phyloP scores from a whole-genome alignment of 192 early-diverging fungal species.

The Linnemannia exigua region DNA sequence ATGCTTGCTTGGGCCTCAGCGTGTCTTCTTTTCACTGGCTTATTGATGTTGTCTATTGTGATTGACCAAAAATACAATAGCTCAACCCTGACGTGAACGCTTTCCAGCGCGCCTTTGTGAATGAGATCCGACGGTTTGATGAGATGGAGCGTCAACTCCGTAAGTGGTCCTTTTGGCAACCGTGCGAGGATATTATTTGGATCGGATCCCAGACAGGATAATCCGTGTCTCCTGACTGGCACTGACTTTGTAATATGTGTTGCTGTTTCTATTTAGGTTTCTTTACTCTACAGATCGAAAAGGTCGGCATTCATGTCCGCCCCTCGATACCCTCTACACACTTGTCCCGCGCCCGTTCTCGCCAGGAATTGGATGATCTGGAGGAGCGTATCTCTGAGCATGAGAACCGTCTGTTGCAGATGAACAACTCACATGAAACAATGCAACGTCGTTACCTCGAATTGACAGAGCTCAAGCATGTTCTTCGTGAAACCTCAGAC shows the following conservation, averaged over 20 bases:
- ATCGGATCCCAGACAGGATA: not conserved
- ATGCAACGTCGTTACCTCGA: constrained; percentile 92
- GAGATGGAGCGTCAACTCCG: constrained; percentile 98
- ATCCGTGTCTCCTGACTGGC: not conserved
- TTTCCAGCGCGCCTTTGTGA: constrained; percentile 97
- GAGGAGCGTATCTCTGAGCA: constrained; percentile 84
- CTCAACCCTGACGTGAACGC: constrained; percentile 95
- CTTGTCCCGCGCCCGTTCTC: constrained; percentile 76
- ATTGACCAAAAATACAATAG: constrained; percentile 55
- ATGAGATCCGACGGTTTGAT: constrained; percentile 94
- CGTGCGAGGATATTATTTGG: not conserved
- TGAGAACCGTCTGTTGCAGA: constrained; percentile 85
- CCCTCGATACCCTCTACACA: constrained; percentile 61
- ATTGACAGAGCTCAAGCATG: constrained; percentile 90
- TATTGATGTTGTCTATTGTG: constrained; percentile 2
- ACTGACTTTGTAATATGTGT: not conserved
- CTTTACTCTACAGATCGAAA: constrained; percentile 84
- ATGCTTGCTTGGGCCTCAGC: not conserved
- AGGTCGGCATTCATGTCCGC: constrained; percentile 75
- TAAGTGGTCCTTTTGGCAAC: constrained; percentile 56
- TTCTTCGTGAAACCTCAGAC: constrained; percentile 87
- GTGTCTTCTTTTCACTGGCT: not conserved
- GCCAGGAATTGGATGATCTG: constrained; percentile 95
- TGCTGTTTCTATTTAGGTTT: constrained; percentile 75
- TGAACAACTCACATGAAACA: constrained; percentile 90